phyloP scores from a whole-genome alignment of 108 stramenopile species.

The Cyclotella baltica region DNA sequence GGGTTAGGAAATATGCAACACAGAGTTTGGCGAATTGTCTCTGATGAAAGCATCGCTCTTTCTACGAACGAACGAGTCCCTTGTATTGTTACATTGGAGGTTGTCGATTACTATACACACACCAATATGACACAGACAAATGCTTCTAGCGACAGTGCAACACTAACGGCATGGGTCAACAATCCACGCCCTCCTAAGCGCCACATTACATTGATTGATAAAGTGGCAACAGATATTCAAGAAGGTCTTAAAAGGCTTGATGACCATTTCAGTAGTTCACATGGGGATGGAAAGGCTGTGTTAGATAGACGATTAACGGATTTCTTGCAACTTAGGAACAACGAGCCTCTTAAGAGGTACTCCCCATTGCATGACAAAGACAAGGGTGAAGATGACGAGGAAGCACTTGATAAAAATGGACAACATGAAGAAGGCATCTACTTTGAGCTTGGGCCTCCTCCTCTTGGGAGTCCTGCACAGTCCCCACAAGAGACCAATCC shows the following conservation, averaged over 20 bases:
- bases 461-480: slow-evolving; percentile 36
- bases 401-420: slow-evolving; percentile 24
- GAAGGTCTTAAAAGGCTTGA: slow-evolving; percentile 60
- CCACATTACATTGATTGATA: slow-evolving; percentile 70
- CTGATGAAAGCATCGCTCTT: slow-evolving; percentile 86
- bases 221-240: slow-evolving; percentile 63
- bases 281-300: slow-evolving; percentile 39
- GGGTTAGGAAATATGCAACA: slow-evolving; percentile 63
- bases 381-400: slow-evolving; percentile 21
- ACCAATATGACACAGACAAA: slow-evolving; percentile 12
- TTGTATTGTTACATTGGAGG: slow-evolving; percentile 91
- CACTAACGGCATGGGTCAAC: slow-evolving; percentile 34
- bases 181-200: slow-evolving; percentile 74
- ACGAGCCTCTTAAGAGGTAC: slow-evolving; percentile 16
- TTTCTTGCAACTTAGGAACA: slow-evolving; percentile 32
- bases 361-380: slow-evolving; percentile 10
- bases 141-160: slow-evolving; percentile 25
- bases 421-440: slow-evolving; percentile 21
- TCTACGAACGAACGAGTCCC: slow-evolving; percentile 95
- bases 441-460: slow-evolving; percentile 29
- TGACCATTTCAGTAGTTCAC: slow-evolving; percentile 47
- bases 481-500: not conserved
- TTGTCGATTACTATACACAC: slow-evolving; percentile 73
- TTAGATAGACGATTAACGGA: slow-evolving; percentile 39
- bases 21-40: slow-evolving; percentile 87